These are phyloP conservation scores for Dothidotthia symphoricarpi DNA, from an alignment of 2,329 filamentous ascomycete genomes.

Conservation along the genomic window DNA sequence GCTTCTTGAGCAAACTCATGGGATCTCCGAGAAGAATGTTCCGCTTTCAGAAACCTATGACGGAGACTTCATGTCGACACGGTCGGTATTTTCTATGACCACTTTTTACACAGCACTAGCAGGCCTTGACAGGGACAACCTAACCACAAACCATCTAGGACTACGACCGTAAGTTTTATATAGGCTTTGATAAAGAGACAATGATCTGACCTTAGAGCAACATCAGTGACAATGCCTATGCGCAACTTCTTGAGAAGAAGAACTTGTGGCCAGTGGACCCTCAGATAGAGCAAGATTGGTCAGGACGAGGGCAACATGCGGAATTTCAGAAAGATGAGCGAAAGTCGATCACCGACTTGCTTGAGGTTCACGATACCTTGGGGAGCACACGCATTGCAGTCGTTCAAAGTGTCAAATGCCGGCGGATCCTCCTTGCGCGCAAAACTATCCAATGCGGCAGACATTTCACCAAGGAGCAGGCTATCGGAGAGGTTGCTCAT, in stretches of 20 bases:
- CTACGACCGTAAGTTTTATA: too few species aligned
- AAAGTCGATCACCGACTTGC: background rate
- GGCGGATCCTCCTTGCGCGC: constrained; percentile 16
- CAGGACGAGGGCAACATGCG: constrained; percentile 10
- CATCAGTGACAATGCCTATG: background rate
- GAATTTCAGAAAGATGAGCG: constrained; percentile 4
- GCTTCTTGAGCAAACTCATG: too few species aligned
- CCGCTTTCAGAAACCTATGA: too few species aligned
- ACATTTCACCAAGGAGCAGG: constrained; percentile 15
- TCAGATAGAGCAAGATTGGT: constrained; percentile 1
- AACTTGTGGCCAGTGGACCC: background rate
- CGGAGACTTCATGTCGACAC: background rate
- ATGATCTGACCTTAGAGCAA: too few species aligned
- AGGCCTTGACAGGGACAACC: too few species aligned
- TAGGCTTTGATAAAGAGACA: too few species aligned
- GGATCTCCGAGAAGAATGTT: too few species aligned
- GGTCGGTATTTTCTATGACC: too few species aligned
- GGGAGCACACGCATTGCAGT: constrained; percentile 12
- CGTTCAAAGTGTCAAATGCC: constrained; percentile 16
- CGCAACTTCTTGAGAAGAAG: background rate
- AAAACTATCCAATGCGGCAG: constrained; percentile 18
- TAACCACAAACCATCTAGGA: too few species aligned
- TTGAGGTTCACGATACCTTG: constrained; percentile 8
- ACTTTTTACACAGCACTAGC: too few species aligned
- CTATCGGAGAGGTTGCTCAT: constrained; percentile 20